These are phyloP conservation scores for Hippophae rhamnoides DNA, from an alignment of 306 rosid species.

Conservation along the genomic window DNA sequence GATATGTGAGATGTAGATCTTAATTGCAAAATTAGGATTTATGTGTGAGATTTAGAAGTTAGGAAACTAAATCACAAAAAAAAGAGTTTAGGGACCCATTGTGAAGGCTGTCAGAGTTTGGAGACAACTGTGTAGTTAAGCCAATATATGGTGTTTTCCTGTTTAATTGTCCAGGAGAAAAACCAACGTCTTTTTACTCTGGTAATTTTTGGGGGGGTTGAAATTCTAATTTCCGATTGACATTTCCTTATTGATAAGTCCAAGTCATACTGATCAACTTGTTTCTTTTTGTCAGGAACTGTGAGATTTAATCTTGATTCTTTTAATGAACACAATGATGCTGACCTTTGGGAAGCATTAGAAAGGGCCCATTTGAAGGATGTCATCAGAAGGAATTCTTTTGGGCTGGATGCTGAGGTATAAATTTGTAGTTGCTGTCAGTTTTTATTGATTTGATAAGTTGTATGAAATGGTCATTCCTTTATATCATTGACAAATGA, in stretches of 20 bases:
- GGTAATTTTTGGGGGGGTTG: not conserved
- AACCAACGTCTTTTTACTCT: too few relatives aligned
- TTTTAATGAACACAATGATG: slow-evolving; percentile 43
- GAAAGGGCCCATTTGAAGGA: slow-evolving; percentile 49
- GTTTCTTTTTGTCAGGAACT: slow-evolving; percentile 23
- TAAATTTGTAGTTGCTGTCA: slow-evolving; percentile 5
- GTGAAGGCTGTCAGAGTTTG: too few relatives aligned
- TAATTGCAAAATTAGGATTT: too few relatives aligned
- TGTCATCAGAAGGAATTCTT: slow-evolving; percentile 33
- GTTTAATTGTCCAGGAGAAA: too few relatives aligned
- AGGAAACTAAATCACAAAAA: too few relatives aligned
- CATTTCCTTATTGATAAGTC: not conserved
- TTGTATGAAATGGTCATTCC: not conserved
- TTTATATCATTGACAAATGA: not conserved
- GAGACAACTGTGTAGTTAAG: too few relatives aligned
- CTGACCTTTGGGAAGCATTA: slow-evolving; percentile 51
- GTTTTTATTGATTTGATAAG: not conserved
- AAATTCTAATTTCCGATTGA: not conserved
- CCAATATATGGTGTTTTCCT: too few relatives aligned
- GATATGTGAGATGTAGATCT: too few relatives aligned
- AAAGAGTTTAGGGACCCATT: too few relatives aligned
- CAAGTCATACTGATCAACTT: not conserved
- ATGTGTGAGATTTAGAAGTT: too few relatives aligned
- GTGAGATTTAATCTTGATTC: slow-evolving; percentile 57
- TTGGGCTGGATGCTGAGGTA: slow-evolving; percentile 48